These are phyloP conservation scores for Trichoderma asperellum DNA, from an alignment of 2,329 filamentous ascomycete genomes.

Conservation along the genomic window DNA sequence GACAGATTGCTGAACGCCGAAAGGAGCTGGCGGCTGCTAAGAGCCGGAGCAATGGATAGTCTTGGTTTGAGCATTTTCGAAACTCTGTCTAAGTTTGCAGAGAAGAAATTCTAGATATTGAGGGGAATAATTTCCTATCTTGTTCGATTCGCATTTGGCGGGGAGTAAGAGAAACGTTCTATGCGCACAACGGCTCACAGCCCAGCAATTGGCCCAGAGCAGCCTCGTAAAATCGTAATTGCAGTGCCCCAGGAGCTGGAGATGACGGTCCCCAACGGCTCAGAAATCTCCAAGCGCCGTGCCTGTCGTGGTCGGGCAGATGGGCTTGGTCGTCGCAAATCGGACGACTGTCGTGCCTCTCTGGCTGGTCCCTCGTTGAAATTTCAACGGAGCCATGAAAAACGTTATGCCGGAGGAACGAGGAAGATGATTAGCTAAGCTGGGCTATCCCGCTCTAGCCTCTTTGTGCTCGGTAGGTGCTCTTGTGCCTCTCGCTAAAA, in stretches of 20 bases:
- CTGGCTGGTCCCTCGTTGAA: conserved; percentile 29
- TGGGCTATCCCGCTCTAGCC: background rate
- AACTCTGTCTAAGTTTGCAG: background rate
- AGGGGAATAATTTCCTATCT: conserved; percentile 8
- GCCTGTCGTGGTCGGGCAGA: conserved; percentile 14
- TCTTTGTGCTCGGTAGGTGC: background rate
- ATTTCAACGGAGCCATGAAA: conserved; percentile 36
- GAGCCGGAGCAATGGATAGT: conserved; percentile 38
- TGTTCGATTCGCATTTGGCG: conserved; percentile 8
- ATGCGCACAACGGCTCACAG: background rate
- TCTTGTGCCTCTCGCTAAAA: background rate
- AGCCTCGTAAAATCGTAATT: conserved; percentile 1
- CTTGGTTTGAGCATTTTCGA: conserved; percentile 40
- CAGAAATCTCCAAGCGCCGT: conserved; percentile 14
- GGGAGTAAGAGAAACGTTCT: conserved; percentile 3
- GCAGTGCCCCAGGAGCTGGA: conserved; percentile 9
- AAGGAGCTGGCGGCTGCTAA: conserved; percentile 39
- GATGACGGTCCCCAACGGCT: conserved; percentile 9
- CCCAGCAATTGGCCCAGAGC: conserved; percentile 25
- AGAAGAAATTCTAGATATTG: background rate
- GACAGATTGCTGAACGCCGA: conserved; percentile 35
- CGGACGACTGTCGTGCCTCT: conserved; percentile 3
- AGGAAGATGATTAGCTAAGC: background rate
- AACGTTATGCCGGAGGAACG: conserved; percentile 36
- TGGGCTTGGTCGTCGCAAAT: conserved; percentile 6